Conservation (phyloP, 768 basidiomycete species). For the Infundibulicybe gibba region DNA sequence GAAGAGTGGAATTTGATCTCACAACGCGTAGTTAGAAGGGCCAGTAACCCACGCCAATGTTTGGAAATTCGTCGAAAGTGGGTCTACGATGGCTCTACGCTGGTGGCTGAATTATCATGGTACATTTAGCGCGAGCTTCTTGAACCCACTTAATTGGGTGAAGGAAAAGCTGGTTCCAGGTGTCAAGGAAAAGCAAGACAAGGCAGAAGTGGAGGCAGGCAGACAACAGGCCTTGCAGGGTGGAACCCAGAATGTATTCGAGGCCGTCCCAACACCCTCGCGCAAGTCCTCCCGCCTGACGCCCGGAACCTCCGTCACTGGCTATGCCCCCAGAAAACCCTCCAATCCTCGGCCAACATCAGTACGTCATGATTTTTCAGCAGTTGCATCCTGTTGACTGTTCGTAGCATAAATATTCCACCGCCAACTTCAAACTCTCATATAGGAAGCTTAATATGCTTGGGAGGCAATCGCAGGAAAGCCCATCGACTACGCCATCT, state of each 20-base stretch:
- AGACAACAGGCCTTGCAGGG: slow-evolving; percentile 40
- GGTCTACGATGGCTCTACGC: slow-evolving; percentile 11
- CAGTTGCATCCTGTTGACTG: background rate
- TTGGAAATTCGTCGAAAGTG: slow-evolving; percentile 44
- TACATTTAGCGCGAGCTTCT: slow-evolving; percentile 37
- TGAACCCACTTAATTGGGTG: slow-evolving; percentile 63
- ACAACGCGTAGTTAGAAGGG: background rate
- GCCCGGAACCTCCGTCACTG: background rate
- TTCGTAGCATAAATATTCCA: slow-evolving; percentile 86
- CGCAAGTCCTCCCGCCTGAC: slow-evolving; percentile 1
- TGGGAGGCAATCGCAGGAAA: slow-evolving; percentile 84
- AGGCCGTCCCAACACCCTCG: slow-evolving; percentile 22
- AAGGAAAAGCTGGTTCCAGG: slow-evolving; percentile 52
- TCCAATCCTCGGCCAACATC: slow-evolving; percentile 22
- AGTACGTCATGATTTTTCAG: slow-evolving; percentile 13
- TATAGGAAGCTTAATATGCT: slow-evolving; percentile 91
- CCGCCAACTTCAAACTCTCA: slow-evolving; percentile 90
- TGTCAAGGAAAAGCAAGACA: slow-evolving; percentile 38
- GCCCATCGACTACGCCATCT: slow-evolving; percentile 91
- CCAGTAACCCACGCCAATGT: slow-evolving; percentile 19
- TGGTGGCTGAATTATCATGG: slow-evolving; percentile 1
- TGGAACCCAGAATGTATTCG: slow-evolving; percentile 50
- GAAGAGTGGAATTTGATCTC: slow-evolving; percentile 3
- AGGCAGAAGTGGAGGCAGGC: slow-evolving; percentile 42
- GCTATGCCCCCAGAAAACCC: slow-evolving; percentile 10